These are phyloP conservation scores for Pichia sp. DNA, from an alignment of 1,139 yeast species.

Conservation along the genomic window DNA sequence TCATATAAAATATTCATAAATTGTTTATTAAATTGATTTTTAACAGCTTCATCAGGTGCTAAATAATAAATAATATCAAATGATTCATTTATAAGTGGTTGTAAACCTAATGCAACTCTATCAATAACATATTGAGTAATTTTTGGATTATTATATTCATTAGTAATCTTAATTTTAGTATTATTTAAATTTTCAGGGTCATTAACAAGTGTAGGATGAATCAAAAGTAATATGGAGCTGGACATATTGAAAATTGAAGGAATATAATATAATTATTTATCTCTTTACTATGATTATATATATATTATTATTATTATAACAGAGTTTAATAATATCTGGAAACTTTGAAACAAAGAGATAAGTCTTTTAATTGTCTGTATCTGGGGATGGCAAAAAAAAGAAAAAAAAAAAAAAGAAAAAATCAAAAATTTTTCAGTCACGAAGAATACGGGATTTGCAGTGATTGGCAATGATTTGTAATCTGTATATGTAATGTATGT, in stretches of 20 bases:
- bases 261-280: background rate
- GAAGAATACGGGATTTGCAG: too few species aligned
- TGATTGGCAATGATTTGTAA: too few species aligned
- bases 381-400: too few species aligned
- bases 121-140: constrained; percentile 64
- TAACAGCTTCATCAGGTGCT: constrained; percentile 47
- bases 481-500: too few species aligned
- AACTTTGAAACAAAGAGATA: too few species aligned
- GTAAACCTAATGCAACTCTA: constrained; percentile 54
- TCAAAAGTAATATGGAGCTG: constrained; percentile 38
- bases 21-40: constrained; percentile 38
- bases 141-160: constrained; percentile 24
- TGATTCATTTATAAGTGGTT: constrained; percentile 36
- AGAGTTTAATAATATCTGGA: too few species aligned
- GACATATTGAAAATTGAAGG: background rate
- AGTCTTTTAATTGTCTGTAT: too few species aligned
- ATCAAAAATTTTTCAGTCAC: too few species aligned
- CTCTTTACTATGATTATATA: too few species aligned
- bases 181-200: constrained; percentile 43
- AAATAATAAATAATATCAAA: constrained; percentile 51
- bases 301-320: too few species aligned
- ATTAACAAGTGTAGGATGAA: constrained; percentile 71
- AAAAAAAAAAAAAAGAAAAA: too few species aligned
- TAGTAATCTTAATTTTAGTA: constrained; percentile 30
- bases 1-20: constrained; percentile 39